Evolutionary conservation across 306 rosid species (phyloP).

Genomic region (Vigna mungo): DNA sequence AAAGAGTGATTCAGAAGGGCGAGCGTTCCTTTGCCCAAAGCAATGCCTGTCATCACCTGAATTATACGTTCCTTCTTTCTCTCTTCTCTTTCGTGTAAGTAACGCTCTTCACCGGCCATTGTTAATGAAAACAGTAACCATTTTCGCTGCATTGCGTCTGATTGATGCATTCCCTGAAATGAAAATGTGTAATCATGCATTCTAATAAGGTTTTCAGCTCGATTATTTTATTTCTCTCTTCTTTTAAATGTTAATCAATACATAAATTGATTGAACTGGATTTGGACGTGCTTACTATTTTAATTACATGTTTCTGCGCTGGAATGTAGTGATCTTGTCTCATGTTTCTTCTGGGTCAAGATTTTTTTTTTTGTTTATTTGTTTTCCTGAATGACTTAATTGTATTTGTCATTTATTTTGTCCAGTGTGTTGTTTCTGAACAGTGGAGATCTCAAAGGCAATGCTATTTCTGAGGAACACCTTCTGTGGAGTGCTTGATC

Average conservation of each 20-base stretch:
- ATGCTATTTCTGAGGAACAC: conserved; percentile 44
- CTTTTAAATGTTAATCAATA: neutral
- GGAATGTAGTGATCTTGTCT: neutral
- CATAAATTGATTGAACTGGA: neutral
- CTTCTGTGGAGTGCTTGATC: conserved; percentile 52
- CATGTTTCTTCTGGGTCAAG: conserved; percentile 38
- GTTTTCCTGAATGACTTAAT: neutral
- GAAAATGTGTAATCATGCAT: conserved; percentile 22
- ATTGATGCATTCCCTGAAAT: neutral
- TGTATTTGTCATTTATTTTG: conserved; percentile 39
- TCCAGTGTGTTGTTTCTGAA: conserved; percentile 43
- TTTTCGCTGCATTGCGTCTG: neutral
- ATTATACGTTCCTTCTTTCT: conserved; percentile 47
- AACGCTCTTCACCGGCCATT: neutral
- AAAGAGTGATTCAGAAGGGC: conserved; percentile 45
- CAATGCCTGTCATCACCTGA: conserved; percentile 66
- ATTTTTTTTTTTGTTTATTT: conserved; percentile 33
- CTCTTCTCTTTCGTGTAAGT: conserved; percentile 17
- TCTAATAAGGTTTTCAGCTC: conserved; percentile 3
- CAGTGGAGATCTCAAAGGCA: conserved; percentile 56
- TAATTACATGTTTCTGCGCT: neutral
- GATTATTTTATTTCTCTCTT: neutral
- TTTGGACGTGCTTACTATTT: conserved; percentile 3
- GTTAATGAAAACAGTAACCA: neutral
- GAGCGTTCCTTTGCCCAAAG: conserved; percentile 63